Percentiles rank a stretch among this genome's conserved stretches.
phyloP scores from a whole-genome alignment of 78 protist species.

The Andalucia godoyi region DNA sequence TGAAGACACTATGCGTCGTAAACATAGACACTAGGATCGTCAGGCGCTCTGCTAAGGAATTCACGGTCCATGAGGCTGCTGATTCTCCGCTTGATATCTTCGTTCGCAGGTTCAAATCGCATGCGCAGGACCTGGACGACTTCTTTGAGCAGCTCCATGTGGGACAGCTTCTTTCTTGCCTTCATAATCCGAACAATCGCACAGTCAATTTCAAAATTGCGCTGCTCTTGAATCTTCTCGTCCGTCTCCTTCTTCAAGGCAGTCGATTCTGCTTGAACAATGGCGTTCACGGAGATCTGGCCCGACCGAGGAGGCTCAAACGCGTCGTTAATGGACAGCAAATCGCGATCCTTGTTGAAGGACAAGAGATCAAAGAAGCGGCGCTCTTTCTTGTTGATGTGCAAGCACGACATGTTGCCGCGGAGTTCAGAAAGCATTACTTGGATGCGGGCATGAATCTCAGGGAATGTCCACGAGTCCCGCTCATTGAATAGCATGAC shows the following conservation, averaged over 20 bases:
- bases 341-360: slow-evolving; percentile 38
- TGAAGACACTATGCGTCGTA: slow-evolving; percentile 77
- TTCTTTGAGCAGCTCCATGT: slow-evolving; percentile 50
- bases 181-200: slow-evolving; percentile 71
- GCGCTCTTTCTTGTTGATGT: slow-evolving; percentile 22
- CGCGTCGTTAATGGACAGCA: slow-evolving; percentile 32
- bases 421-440: slow-evolving; percentile 34
- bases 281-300: slow-evolving; percentile 30
- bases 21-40: slow-evolving; percentile 42
- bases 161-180: slow-evolving; percentile 39
- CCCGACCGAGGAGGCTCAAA: too few relatives aligned
- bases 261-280: slow-evolving; percentile 28
- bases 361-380: background rate
- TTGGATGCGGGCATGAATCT: slow-evolving; percentile 14
- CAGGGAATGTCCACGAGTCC: slow-evolving; percentile 17
- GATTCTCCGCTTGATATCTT: slow-evolving; percentile 78
- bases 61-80: slow-evolving; percentile 93
- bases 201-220: slow-evolving; percentile 53
- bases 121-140: slow-evolving; percentile 2
- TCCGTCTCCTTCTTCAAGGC: slow-evolving; percentile 25
- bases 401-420: slow-evolving; percentile 25
- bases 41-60: slow-evolving; percentile 70
- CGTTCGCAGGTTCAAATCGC: slow-evolving; percentile 61
- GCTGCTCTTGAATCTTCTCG: slow-evolving; percentile 41
- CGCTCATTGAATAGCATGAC: slow-evolving; percentile 53